Conservation (phyloP, 192 early-diverging fungal species). For the Gigaspora rosea region DNA sequence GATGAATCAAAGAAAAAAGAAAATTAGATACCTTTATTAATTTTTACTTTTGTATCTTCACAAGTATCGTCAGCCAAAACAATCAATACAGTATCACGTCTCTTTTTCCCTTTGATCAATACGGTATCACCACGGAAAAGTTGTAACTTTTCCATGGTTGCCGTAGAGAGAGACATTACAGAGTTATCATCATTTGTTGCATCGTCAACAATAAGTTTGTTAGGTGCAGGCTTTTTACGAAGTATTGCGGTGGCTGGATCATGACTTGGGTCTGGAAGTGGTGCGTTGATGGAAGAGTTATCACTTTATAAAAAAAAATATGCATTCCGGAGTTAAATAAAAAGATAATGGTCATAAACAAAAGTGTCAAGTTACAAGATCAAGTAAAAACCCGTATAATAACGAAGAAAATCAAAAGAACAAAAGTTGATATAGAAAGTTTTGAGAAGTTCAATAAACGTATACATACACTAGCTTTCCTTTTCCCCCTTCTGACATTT, state of each 20-base stretch:
- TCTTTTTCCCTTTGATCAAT: constrained; percentile 97
- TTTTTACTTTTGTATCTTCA: constrained; percentile 89
- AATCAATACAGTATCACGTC: constrained; percentile 94
- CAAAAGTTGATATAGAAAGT: neutral
- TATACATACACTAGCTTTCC: constrained; percentile 6
- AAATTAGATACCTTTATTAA: constrained; percentile 74
- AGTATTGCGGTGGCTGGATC: constrained; percentile 95
- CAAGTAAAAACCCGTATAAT: neutral
- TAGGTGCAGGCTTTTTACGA: constrained; percentile 92
- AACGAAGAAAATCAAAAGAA: neutral
- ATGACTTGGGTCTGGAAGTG: constrained; percentile 60
- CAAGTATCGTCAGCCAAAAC: constrained; percentile 89
- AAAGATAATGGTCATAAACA: too few species aligned
- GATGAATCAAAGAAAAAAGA: neutral
- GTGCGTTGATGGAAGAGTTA: constrained; percentile 55
- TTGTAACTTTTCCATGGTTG: constrained; percentile 89
- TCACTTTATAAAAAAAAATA: constrained; percentile 35
- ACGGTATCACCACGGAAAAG: constrained; percentile 97
- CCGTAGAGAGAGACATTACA: constrained; percentile 83
- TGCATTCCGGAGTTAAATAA: neutral
- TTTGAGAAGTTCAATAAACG: neutral
- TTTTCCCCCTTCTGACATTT: constrained; percentile 14
- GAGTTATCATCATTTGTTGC: constrained; percentile 98
- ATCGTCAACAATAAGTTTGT: constrained; percentile 99
- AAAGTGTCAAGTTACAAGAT: neutral